Conservation (phyloP, 2,329 filamentous ascomycete genomes). For the Sordariomycetes sp. region DNA sequence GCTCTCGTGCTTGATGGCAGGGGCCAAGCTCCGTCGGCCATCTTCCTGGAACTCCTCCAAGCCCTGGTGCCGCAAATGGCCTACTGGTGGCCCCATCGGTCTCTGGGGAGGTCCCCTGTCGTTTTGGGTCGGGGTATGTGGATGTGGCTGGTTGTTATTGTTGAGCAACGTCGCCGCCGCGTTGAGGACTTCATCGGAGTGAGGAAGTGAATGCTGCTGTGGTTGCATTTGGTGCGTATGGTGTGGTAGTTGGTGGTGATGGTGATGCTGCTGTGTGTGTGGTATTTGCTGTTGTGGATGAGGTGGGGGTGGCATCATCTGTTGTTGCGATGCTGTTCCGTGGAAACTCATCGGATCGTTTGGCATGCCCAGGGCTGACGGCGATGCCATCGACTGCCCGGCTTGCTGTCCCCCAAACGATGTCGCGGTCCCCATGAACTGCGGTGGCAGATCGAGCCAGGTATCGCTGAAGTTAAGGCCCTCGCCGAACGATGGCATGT, state of each 20-base stretch:
- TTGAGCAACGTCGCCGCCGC: constrained; percentile 45
- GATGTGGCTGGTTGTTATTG: constrained; percentile 23
- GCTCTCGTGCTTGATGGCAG: neutral
- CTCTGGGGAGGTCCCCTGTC: constrained; percentile 14
- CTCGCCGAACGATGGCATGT: constrained; percentile 39
- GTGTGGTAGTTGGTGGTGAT: constrained; percentile 2
- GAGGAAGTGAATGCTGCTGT: constrained; percentile 17
- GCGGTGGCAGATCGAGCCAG: constrained; percentile 50
- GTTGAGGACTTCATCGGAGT: constrained; percentile 44
- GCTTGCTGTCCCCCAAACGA: constrained; percentile 47
- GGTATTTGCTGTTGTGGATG: constrained; percentile 8
- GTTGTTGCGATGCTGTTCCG: constrained; percentile 9
- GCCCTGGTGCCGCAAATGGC: constrained; percentile 31
- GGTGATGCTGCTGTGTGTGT: constrained; percentile 7
- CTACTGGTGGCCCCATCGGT: constrained; percentile 22
- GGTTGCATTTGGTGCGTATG: constrained; percentile 11
- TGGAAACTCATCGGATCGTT: constrained; percentile 6
- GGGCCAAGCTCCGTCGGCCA: constrained; percentile 22
- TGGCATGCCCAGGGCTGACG: constrained; percentile 10
- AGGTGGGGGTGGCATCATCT: constrained; percentile 25
- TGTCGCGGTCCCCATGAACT: constrained; percentile 56
- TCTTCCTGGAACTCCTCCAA: constrained; percentile 32
- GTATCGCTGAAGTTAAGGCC: constrained; percentile 38
- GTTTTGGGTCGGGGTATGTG: constrained; percentile 6
- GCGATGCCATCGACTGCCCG: constrained; percentile 15